Percentiles rank a stretch among this genome's conserved stretches.
These are phyloP conservation scores for Rhododendron mucronatum DNA, from an alignment of 148 eudicot genomes.

Conservation along the genomic window DNA sequence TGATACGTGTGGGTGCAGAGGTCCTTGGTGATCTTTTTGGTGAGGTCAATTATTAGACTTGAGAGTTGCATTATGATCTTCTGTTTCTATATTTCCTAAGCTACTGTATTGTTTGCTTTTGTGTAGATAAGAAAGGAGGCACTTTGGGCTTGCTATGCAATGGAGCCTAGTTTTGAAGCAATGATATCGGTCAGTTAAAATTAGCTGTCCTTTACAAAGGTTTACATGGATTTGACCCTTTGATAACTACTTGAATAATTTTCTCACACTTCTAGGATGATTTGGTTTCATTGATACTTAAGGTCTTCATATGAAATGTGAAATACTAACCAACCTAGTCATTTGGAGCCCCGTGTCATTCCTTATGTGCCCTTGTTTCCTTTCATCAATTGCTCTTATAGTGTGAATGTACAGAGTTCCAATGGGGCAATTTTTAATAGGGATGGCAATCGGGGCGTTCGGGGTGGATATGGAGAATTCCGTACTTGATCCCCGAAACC, in stretches of 20 bases:
- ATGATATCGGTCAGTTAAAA: conserved; percentile 71
- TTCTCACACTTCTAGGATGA: not conserved
- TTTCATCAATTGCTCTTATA: not conserved
- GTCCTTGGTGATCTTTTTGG: not conserved
- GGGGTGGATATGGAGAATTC: too few relatives aligned
- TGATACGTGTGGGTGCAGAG: not conserved
- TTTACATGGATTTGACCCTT: not conserved
- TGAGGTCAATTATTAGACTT: not conserved
- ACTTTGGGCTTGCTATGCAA: conserved; percentile 95
- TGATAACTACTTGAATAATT: not conserved
- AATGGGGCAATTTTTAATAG: not conserved
- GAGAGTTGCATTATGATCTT: not conserved
- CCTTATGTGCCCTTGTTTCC: not conserved
- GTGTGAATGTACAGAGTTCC: not conserved
- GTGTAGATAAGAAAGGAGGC: conserved; percentile 97
- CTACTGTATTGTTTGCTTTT: conserved; percentile 1
- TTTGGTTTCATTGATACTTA: not conserved
- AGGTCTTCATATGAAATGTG: not conserved
- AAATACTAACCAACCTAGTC: not conserved
- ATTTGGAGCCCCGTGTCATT: not conserved
- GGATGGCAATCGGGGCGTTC: too few relatives aligned
- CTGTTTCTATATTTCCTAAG: not conserved
- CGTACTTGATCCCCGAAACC: too few relatives aligned
- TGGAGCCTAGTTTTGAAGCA: conserved; percentile 83
- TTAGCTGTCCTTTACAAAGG: not conserved